These are phyloP conservation scores for Rutstroemia sp. DNA, from an alignment of 2,329 filamentous ascomycete species.

Conservation along the genomic window DNA sequence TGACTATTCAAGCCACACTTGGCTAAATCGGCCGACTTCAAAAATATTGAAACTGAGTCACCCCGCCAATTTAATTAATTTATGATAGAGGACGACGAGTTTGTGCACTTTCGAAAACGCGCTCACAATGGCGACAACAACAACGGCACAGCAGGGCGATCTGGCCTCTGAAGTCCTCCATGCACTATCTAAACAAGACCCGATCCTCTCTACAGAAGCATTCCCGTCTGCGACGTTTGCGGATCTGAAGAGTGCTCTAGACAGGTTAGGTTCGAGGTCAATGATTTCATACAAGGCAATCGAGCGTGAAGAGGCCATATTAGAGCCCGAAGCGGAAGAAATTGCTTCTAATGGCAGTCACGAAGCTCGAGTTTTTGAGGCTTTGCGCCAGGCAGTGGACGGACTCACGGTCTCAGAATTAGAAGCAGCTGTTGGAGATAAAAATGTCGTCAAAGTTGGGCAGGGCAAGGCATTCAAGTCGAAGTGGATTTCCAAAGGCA, in stretches of 20 bases:
- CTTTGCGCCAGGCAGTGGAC: conserved; percentile 62
- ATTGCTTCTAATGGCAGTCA: conserved; percentile 72
- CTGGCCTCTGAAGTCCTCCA: conserved; percentile 59
- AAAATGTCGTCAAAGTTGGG: conserved; percentile 72
- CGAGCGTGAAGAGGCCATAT: conserved; percentile 66
- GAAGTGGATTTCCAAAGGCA: conserved; percentile 61
- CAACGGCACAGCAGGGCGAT: conserved; percentile 39
- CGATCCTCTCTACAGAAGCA: conserved; percentile 59
- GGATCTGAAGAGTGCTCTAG: conserved; percentile 77
- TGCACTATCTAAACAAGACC: conserved; percentile 54
- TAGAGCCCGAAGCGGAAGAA: conserved; percentile 68
- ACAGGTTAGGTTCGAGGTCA: conserved; percentile 73
- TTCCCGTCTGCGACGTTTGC: conserved; percentile 61
- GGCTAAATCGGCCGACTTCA: not conserved
- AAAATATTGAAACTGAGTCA: conserved; percentile 10
- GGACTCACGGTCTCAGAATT: conserved; percentile 75
- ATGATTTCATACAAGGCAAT: conserved; percentile 84
- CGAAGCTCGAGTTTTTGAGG: conserved; percentile 76
- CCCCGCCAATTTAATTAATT: not conserved
- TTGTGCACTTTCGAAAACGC: not conserved
- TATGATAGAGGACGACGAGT: not conserved
- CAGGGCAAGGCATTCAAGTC: conserved; percentile 88
- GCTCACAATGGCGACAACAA: conserved; percentile 37
- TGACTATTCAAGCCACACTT: not conserved
- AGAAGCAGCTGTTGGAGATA: conserved; percentile 62